Base-by-base conservation (phyloP, 2,329 filamentous ascomycete genomes). In the Zopfia rhizophila region DNA sequence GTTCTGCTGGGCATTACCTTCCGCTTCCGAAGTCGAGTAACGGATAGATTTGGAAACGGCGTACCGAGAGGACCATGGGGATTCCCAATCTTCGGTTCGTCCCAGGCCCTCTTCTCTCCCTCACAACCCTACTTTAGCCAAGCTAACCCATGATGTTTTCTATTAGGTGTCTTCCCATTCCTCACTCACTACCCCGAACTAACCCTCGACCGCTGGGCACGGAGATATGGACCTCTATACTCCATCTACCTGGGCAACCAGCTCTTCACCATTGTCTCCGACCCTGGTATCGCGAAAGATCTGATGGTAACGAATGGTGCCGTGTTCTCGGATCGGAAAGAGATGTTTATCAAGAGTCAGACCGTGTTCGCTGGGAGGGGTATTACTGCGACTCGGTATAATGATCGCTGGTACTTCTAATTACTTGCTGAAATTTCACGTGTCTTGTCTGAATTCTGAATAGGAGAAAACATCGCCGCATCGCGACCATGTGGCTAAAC, bases 381-480 rank as follows among this genome's bases (percentile, higher is more conserved):
- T 3, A 40, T 48, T 11, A 54, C 43, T 3, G 39, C 47, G 5
- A 48, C 47, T 6, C 30, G 23, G 13, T 48, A 54, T 25, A 39
- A 45, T 13, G 39, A 51, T n/a, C 42, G 30, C 14, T 51, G 47
- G 50, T 36, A 43, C 51, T 5, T 53, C 58, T 12, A 23, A 35
- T 10, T 27, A 35, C 7, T 7, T 19, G 12, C 8, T 18, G 18
- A 23, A 22, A 22, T 25, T 36, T n/a, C n/a, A n/a, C n/a, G n/a
- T n/a, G n/a, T n/a, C n/a, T n/a, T n/a, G n/a, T n/a, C n/a, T n/a
- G n/a, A n/a, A n/a, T n/a, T n/a, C n/a, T n/a, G n/a, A n/a, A n/a
- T 35, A 56, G 49, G 53, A 37, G 48, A 10, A 57, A 51, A 19
- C 45, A 52, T 32, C 47, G 53, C 31, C 44, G 47, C 31, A 52